These are phyloP conservation scores for Sisymbrium altissimum DNA, from an alignment of 345 rosid species.

Conservation along the genomic window DNA sequence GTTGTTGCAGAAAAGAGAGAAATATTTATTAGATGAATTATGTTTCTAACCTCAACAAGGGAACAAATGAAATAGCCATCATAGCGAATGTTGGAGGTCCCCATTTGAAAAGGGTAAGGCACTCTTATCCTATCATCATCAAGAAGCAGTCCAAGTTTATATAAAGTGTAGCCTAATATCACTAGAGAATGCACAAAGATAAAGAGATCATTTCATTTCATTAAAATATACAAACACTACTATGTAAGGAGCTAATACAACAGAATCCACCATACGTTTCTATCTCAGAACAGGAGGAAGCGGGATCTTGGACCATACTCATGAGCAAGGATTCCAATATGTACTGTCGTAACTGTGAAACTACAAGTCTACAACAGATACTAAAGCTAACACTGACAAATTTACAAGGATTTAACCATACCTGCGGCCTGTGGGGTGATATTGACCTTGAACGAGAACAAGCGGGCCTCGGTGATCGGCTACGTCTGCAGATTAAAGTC, in stretches of 20 bases:
- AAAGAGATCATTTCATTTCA: background rate
- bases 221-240: no score
- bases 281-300: no score
- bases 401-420: background rate
- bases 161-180: background rate
- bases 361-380: background rate
- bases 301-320: background rate
- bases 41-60: conserved; percentile 66
- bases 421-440: background rate
- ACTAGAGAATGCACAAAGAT: background rate
- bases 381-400: background rate
- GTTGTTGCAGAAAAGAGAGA: background rate
- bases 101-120: conserved; percentile 98
- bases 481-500: conserved; percentile 66
- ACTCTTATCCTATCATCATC: conserved; percentile 71
- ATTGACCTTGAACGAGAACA: background rate
- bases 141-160: background rate
- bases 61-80: conserved; percentile 93
- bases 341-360: background rate
- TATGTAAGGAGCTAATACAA: no score
- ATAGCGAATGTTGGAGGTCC: conserved; percentile 97
- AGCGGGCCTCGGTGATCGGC: conserved; percentile 19
- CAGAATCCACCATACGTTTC: no score
- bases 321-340: background rate
- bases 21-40: background rate